Conservation (phyloP, 2,329 filamentous ascomycete species). For the Blastomyces silverae region DNA sequence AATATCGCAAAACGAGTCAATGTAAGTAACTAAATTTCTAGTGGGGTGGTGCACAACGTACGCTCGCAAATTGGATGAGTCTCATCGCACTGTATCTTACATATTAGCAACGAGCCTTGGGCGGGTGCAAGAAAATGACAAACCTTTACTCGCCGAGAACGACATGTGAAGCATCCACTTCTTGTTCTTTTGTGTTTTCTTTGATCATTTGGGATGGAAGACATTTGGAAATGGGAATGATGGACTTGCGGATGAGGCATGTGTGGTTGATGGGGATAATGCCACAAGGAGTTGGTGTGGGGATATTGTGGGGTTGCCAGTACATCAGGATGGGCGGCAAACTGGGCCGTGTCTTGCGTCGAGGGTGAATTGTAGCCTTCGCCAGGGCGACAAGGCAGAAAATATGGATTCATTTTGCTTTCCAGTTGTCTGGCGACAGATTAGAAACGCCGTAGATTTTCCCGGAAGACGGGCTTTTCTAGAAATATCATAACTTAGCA, state of each 20-base stretch:
- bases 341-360: conserved; percentile 4
- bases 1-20: conserved; percentile 17
- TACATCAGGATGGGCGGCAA: conserved; percentile 8
- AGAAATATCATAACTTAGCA: conserved; percentile 17
- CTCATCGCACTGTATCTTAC: conserved; percentile 69
- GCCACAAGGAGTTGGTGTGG: conserved; percentile 42
- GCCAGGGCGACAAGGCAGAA: conserved; percentile 4
- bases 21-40: conserved; percentile 17
- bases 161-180: conserved; percentile 90
- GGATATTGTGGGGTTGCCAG: conserved; percentile 27
- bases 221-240: conserved; percentile 28
- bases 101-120: conserved; percentile 15
- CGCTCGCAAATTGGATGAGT: conserved; percentile 75
- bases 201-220: conserved; percentile 48
- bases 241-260: conserved; percentile 27
- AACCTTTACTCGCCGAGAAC: conserved; percentile 75
- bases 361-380: conserved; percentile 7
- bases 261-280: conserved; percentile 28
- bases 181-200: conserved; percentile 90
- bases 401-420: conserved; percentile 12
- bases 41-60: conserved; percentile 34
- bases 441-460: neutral
- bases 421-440: neutral
- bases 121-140: conserved; percentile 14
- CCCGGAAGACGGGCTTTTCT: conserved; percentile 22